These are phyloP conservation scores for Podospora fimiseda DNA, from an alignment of 495 filamentous ascomycete genomes.

Conservation along the genomic window DNA sequence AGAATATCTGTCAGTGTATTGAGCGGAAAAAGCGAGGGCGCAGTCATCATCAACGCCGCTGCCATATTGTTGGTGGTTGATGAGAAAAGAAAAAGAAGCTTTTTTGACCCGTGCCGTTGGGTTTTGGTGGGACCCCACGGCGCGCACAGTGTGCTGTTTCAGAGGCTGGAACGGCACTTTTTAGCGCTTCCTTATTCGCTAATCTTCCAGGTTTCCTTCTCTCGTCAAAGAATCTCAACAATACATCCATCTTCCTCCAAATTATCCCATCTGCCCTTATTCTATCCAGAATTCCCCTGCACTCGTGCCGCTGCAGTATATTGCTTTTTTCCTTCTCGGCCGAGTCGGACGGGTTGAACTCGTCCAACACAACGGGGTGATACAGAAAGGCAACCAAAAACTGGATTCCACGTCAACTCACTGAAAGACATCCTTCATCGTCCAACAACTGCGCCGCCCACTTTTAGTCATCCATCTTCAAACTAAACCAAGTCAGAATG, in stretches of 20 bases:
- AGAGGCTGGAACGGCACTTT: not conserved
- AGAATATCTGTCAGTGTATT: no score
- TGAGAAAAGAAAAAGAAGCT: not conserved
- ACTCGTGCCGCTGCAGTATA: no score
- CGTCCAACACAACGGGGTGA: no score
- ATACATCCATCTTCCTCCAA: not conserved
- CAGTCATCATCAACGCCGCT: not conserved
- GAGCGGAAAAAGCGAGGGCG: no score
- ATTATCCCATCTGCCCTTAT: not conserved
- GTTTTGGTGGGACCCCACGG: not conserved
- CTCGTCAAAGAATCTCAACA: not conserved
- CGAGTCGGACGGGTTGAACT: no score
- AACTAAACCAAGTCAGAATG: slow-evolving; percentile 1
- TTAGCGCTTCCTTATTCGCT: not conserved
- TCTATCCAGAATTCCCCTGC: not conserved
- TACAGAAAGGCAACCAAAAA: no score
- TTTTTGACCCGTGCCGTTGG: not conserved
- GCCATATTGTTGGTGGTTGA: not conserved
- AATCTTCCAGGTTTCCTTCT: not conserved
- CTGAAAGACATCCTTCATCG: not conserved
- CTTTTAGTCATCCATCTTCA: no score
- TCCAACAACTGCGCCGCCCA: not conserved
- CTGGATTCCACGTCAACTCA: not conserved
- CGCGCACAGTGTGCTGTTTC: not conserved
- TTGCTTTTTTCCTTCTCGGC: no score